phyloP scores from a whole-genome alignment of 192 early-diverging fungal genomes.

The Linnemannia schmuckeri region DNA sequence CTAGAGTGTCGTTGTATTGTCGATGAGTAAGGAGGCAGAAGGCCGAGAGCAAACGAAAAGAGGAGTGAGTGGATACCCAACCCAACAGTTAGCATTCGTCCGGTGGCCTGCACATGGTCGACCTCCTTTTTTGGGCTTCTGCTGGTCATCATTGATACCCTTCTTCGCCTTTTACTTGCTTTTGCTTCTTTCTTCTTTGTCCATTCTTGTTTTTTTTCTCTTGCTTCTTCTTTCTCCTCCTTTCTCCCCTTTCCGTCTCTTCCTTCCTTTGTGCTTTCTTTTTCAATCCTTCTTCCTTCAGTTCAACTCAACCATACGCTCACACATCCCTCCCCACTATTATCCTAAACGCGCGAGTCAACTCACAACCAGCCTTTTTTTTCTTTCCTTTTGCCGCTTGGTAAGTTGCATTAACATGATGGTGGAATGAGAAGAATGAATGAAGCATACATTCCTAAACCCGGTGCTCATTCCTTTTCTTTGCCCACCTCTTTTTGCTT shows the following conservation, averaged over 20 bases:
- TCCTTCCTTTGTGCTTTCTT: neutral
- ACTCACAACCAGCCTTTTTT: neutral
- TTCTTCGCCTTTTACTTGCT: neutral
- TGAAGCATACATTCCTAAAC: neutral
- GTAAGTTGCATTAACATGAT: neutral
- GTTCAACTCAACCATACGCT: neutral
- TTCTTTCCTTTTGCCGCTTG: neutral
- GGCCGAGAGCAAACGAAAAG: neutral
- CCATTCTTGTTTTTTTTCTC: neutral
- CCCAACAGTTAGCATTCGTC: neutral
- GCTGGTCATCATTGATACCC: no score
- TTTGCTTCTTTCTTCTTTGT: neutral
- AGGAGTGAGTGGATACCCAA: neutral
- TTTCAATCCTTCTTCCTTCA: neutral
- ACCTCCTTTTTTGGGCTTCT: neutral
- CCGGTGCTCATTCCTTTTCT: neutral
- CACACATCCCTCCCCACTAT: neutral
- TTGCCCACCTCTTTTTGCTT: neutral
- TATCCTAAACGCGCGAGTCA: neutral
- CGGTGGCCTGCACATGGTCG: constrained; percentile 1
- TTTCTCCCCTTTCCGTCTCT: neutral
- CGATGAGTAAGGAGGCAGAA: neutral
- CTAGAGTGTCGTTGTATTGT: neutral
- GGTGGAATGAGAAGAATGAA: neutral
- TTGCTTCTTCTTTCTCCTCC: neutral